phyloP scores from a whole-genome alignment of 2,329 filamentous ascomycete species.

The Exophiala sp. region DNA sequence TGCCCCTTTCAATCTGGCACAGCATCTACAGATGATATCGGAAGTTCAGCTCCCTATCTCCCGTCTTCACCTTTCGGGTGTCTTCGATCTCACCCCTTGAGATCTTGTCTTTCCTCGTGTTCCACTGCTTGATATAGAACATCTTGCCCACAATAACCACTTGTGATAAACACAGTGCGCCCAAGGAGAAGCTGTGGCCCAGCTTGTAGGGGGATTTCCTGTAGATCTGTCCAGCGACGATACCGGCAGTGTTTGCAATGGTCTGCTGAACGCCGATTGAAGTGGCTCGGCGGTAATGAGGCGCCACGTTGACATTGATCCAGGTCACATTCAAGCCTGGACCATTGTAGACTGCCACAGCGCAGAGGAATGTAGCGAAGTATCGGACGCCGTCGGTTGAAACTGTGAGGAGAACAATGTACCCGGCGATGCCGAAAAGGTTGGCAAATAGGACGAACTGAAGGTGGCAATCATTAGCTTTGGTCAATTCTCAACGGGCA shows the following conservation, averaged over 20 bases:
- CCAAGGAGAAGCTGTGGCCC: conserved; percentile 37
- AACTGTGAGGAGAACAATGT: conserved; percentile 46
- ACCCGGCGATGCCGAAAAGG: conserved; percentile 46
- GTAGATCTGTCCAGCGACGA: conserved; percentile 24
- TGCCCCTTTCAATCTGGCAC: too few species aligned
- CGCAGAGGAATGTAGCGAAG: conserved; percentile 47
- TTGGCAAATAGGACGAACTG: conserved; percentile 37
- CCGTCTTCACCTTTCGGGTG: conserved; percentile 42
- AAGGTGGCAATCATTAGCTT: conserved; percentile 10
- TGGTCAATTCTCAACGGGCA: not conserved
- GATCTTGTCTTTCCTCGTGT: conserved; percentile 38
- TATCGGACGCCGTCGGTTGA: conserved; percentile 47
- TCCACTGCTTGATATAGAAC: conserved; percentile 42
- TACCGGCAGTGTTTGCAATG: conserved; percentile 28
- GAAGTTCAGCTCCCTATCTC: conserved; percentile 46
- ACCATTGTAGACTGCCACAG: conserved; percentile 45
- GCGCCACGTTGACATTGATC: conserved; percentile 46
- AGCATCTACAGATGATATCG: conserved; percentile 36
- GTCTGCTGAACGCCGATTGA: conserved; percentile 46
- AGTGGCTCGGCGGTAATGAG: conserved; percentile 47
- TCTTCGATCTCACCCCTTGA: conserved; percentile 41
- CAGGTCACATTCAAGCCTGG: conserved; percentile 46
- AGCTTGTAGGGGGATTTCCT: conserved; percentile 35
- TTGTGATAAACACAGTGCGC: conserved; percentile 34
- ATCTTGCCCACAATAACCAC: conserved; percentile 38